Evolutionary conservation across 192 early-diverging fungal species (phyloP), one percentile per base, ranked within the genome.

Genomic region (Coemansia aciculifera): DNA sequence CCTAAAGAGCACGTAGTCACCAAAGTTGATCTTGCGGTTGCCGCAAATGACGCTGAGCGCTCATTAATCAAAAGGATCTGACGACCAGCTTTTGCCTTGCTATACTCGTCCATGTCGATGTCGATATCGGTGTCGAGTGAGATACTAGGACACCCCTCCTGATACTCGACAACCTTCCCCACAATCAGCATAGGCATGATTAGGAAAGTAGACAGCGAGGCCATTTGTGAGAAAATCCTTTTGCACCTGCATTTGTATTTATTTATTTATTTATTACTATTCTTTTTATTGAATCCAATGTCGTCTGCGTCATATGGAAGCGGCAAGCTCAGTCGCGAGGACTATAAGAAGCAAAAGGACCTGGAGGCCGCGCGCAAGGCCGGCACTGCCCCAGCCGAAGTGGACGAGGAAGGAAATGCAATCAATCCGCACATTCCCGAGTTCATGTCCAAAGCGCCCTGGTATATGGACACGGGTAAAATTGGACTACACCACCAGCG

Each of bases 401-500:
- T 90, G 3, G 93, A 95, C 78, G 91, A 90, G 27, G 90, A 92
- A 42, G 98, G 97, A 39, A 89, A 89, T 24, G 92, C 93, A 69
- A 98, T 99, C 85, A 99, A 99, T 75, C 98, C 98, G 19, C 97
- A 99, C 74, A 98, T 98, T 52, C 98, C 98, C 5, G 88, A 96
- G 63, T 98, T 92, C 78, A 98, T 98, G 82, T 89, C 93, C 11
- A 88, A 97, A 44, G 95, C 95, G 51, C 97, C 97, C 71, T 99
- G 96, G 92, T 94, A 94, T 73, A 81, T 94, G 48, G 89, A 91
- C 70, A 89, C 89, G 13, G 93, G 92, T 13, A 80, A 91, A 71
- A 78, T 90, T 0, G 92, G 94, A 2, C 87, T 98, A 59, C 93
- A 94, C 67, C 96, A 98, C 83, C 95, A 98, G 74, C 88, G 88